phyloP scores from a whole-genome alignment of 2,329 filamentous ascomycete species.

The Parastagonospora avenae region DNA sequence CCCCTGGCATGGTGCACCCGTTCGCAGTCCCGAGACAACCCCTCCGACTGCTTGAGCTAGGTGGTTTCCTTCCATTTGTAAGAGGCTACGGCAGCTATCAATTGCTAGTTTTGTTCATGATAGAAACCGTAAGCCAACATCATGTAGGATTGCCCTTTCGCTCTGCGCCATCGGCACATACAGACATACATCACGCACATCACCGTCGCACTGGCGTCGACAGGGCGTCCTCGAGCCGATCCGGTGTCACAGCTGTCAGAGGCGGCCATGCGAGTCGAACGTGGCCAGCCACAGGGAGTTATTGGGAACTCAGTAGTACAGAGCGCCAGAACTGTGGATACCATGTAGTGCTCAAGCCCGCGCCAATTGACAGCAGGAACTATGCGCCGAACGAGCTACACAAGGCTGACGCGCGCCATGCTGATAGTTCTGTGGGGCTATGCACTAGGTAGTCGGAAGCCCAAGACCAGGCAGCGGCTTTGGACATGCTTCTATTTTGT shows the following conservation, averaged over 20 bases:
- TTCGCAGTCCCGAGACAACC: conserved; percentile 4
- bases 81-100: background rate
- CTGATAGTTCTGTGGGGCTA: conserved; percentile 1
- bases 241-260: conserved; percentile 42
- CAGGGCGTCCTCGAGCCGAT: conserved; percentile 28
- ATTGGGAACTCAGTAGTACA: conserved; percentile 24
- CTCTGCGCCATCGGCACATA: too few species aligned
- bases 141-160: too few species aligned
- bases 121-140: too few species aligned
- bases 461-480: background rate
- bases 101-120: too few species aligned
- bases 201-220: conserved; percentile 22
- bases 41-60: background rate
- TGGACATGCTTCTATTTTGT: background rate
- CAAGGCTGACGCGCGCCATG: conserved; percentile 16
- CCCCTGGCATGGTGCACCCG: conserved; percentile 12
- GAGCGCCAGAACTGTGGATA: conserved; percentile 11
- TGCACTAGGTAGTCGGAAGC: background rate
- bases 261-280: conserved; percentile 36
- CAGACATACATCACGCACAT: conserved; percentile 3
- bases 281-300: conserved; percentile 28
- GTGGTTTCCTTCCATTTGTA: too few species aligned
- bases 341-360: conserved; percentile 3
- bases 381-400: conserved; percentile 30
- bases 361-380: conserved; percentile 30